Base-by-base conservation (phyloP, 2,329 filamentous ascomycete species). In the Chrysoporthe austroafricana region DNA sequence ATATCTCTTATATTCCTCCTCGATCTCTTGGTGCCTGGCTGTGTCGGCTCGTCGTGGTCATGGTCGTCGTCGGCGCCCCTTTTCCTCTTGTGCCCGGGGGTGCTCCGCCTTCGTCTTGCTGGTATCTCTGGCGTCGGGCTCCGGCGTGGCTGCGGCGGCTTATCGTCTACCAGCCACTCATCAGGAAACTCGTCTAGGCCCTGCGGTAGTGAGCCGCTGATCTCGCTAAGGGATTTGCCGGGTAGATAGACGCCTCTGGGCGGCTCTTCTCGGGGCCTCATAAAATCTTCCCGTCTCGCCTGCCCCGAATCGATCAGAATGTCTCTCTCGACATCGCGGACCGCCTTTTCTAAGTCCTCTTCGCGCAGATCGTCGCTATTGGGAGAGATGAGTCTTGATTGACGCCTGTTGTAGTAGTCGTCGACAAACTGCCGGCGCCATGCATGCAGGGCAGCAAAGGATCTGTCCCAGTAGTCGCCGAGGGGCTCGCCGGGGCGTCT, bases 151-250 rank as follows among this genome's bases (percentile, higher is more conserved):
- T n/a, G n/a, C n/a, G n/a, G n/a, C n/a, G n/a, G n/a, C n/a, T n/a
- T n/a, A n/a, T n/a, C n/a, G n/a, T n/a, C n/a, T n/a, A n/a, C n/a
- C n/a, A n/a, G n/a, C n/a, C 50, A 50, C 60, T n/a, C n/a, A n/a
- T n/a, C n/a, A n/a, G n/a, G n/a, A 18, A 18, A 43, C 59, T 9
- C 21, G 1, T 43, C 43, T 42, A 36, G 26, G 48, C 32, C 48
- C n/a, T n/a, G n/a, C n/a, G n/a, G n/a, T n/a, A n/a, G n/a, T n/a
- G n/a, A n/a, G 48, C 32, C 39, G 62, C n/a, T n/a, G n/a, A 54
- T 43, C 32, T 63, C 50, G 62, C 62, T 63, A 3, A 63, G 62
- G 62, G 62, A 63, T 46, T 43, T 63, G 34, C 62, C 50, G n/a
- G 62, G 48, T 43, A n/a, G n/a, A n/a, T n/a, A n/a, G n/a, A n/a